Evolutionary conservation across 768 basidiomycete species (phyloP), one percentile per base, ranked within the genome.

Genomic region (Tulasnella sp.): DNA sequence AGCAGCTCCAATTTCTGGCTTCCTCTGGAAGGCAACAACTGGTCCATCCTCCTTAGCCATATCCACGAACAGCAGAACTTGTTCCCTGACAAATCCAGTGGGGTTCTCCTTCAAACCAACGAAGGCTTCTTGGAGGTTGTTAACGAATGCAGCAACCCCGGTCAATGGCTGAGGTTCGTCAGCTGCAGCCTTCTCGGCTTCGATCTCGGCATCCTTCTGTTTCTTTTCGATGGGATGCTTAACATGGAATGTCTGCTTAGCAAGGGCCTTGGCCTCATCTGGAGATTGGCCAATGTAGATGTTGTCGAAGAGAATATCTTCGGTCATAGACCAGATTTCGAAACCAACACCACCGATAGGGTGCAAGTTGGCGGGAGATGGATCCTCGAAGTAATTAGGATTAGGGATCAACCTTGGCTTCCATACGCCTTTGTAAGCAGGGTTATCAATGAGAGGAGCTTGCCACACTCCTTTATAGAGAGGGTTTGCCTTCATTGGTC

Each of bases 261-360:
- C 88, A 58, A 99, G 67, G 9, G 70, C 67, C 65, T 84, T 79
- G 56, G 95, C 95, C 54, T 93, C 89, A 33, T 78, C 77, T 53
- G 78, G 63, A 16, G 90, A 92, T 72, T 91, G 83, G 53, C 91
- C 91, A 53, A 99, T 67, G 70, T 90, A 98, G 63, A 99, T 78
- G 71, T 89, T 91, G 68, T 87, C 79, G 65, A 91, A 92, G 59
- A 91, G 74, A 59, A 91, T 91, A 63, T 87, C 82, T 67, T 86
- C 86, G 37, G 92, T 93, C 95, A 98, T 99, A 40, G 93, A 93
- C 95, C 95, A 99, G 60, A 98, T 79, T 68, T 99, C 95, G 58
- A 98, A 92, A 62, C 92, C 92, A 56, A 95, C 77, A 69, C 90
- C 91, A 58, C 88, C 86, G 63, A 99, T 93, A 67, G 87, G 86